phyloP scores from a whole-genome alignment of 169 alveolate genomes.

The Eimeria acervulina region DNA sequence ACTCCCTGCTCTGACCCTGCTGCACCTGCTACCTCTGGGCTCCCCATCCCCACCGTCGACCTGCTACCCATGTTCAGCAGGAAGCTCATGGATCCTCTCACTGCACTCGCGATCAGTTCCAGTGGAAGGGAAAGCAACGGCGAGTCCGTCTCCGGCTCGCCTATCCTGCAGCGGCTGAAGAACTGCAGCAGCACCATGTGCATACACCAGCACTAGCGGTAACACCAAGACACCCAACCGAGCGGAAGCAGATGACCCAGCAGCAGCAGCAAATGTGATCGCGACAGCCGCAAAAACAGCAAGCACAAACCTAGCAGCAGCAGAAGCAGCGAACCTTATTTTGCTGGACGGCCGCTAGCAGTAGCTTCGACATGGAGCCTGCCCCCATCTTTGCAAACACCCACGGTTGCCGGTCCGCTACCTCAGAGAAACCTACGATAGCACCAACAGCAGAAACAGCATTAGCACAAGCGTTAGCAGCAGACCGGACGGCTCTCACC shows the following conservation, averaged over 20 bases:
- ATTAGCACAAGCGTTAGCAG: background rate
- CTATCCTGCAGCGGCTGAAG: background rate
- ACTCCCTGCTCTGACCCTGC: background rate
- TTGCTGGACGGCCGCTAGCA: conserved; percentile 58
- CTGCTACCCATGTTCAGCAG: conserved; percentile 19
- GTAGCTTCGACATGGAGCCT: conserved; percentile 26
- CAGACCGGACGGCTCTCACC: background rate
- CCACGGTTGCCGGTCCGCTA: conserved; percentile 55
- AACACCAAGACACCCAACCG: conserved; percentile 9
- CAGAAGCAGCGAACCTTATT: conserved; percentile 26
- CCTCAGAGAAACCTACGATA: conserved; percentile 42
- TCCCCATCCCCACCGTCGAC: conserved; percentile 3
- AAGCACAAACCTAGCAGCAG: background rate
- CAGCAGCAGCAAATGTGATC: background rate
- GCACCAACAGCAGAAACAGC: background rate
- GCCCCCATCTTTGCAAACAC: conserved; percentile 11
- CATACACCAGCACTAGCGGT: background rate
- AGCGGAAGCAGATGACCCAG: background rate
- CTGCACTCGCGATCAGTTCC: background rate
- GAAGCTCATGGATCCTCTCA: conserved; percentile 18
- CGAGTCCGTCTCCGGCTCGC: conserved; percentile 18
- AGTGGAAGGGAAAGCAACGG: conserved; percentile 33
- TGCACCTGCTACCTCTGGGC: conserved; percentile 2
- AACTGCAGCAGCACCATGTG: conserved; percentile 13
- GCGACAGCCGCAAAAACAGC: conserved; percentile 47